phyloP scores from a whole-genome alignment of 2,329 filamentous ascomycete species.

The Cercospora janseana region DNA sequence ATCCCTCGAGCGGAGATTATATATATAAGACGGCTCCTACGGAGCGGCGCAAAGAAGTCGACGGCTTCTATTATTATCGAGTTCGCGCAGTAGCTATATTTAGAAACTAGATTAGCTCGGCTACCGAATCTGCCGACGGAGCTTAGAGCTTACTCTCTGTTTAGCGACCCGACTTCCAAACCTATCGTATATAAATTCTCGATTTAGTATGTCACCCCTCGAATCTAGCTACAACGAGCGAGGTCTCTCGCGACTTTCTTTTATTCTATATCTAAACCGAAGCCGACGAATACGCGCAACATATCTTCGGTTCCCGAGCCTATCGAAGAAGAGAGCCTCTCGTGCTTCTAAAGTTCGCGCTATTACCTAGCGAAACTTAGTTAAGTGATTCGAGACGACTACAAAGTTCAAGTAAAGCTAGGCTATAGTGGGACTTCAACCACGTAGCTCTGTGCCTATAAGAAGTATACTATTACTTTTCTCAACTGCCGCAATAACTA shows the following conservation, averaged over 20 bases:
- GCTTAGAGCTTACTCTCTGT: no score
- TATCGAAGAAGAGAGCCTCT: slow-evolving; percentile 14
- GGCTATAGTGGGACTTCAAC: slow-evolving; percentile 16
- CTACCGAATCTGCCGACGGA: no score
- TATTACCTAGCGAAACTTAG: slow-evolving; percentile 15
- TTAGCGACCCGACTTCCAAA: no score
- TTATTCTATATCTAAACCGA: background rate
- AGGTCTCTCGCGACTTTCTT: background rate
- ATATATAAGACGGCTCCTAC: no score
- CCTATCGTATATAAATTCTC: no score
- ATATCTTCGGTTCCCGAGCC: background rate
- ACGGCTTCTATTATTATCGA: slow-evolving; percentile 12
- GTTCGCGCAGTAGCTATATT: no score
- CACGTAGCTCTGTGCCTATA: slow-evolving; percentile 16
- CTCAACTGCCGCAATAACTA: slow-evolving; percentile 1
- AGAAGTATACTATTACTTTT: slow-evolving; percentile 4
- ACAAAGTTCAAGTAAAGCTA: slow-evolving; percentile 15
- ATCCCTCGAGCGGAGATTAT: no score
- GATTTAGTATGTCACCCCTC: background rate
- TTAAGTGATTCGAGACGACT: slow-evolving; percentile 1
- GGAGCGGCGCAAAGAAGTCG: slow-evolving; percentile 7
- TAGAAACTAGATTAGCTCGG: no score
- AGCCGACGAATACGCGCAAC: background rate
- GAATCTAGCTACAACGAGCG: background rate
- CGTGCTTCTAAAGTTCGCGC: slow-evolving; percentile 1